Evolutionary conservation across 2,329 filamentous ascomycete genomes (phyloP), one percentile per base, ranked within the genome.

Genomic region (Talaromyces piceae): DNA sequence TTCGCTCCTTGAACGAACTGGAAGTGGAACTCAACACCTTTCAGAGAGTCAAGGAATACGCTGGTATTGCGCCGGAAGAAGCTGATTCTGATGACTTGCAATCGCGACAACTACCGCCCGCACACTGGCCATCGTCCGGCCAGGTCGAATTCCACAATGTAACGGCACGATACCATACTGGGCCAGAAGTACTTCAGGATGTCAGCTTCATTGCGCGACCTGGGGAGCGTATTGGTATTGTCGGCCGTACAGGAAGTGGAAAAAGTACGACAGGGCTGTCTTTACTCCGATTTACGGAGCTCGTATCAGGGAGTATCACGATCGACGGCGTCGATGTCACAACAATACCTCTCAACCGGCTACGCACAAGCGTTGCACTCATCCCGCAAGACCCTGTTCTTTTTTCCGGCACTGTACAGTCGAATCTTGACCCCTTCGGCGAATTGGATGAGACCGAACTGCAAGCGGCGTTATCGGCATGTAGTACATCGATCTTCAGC

Each of bases 351-450:
- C 72, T 79, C 4, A 69, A 69, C 44, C 70, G 70, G 23, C 74
- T 81, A 28, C 75, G 79, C 11, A 74, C 77, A 56, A 74, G 73
- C 45, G 71, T 81, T 16, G 80, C 77, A 2, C 77, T 81, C 39
- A 81, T 82, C 16, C 77, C 80, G 0, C 79, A 82, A 57, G 80
- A 82, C 56, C 75, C 80, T 0, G 77, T 79, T 16, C 66, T 82
- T 6, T 83, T 83, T 59, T 77, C 78, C 0, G 80, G 80, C 4
- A 75, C 70, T 12, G 73, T 82, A 64, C 74, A 77, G 5, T 73
- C 77, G 49, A 84, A 83, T 52, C 75, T 84, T 25, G 80, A 84
- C 52, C 79, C 81, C 0, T 68, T 82, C 11, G 67, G 73, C 26
- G 73, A 80, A 52, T 76, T 79, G 60, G 68, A 68, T 9, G 77